These are phyloP conservation scores for Elongisporangium senticosum DNA, from an alignment of 352 stramenopile species.

Conservation along the genomic window DNA sequence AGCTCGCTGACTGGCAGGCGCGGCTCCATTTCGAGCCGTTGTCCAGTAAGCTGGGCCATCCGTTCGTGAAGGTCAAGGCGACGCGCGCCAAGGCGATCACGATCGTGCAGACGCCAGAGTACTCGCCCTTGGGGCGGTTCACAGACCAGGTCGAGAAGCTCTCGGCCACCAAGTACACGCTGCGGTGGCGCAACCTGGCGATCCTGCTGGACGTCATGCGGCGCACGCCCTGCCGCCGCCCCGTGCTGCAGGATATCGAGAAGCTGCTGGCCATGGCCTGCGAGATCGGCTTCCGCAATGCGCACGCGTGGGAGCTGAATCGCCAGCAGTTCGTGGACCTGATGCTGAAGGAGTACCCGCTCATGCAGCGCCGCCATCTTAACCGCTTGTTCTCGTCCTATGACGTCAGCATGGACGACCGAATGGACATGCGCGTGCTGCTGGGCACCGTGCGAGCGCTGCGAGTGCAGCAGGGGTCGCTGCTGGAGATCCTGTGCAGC, in stretches of 20 bases:
- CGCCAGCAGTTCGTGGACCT: constrained; percentile 46
- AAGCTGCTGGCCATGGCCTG: constrained; percentile 46
- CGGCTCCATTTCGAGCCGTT: constrained; percentile 41
- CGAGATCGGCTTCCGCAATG: constrained; percentile 43
- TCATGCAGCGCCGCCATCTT: constrained; percentile 28
- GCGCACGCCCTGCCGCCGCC: constrained; percentile 43
- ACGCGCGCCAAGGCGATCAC: constrained; percentile 30
- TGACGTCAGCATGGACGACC: constrained; percentile 40
- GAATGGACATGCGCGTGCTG: constrained; percentile 47
- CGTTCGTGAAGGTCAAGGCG: constrained; percentile 30
- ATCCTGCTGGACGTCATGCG: constrained; percentile 48
- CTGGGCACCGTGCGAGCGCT: constrained; percentile 42
- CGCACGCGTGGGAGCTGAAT: constrained; percentile 21
- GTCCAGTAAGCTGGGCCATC: constrained; percentile 36
- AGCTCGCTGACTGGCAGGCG: constrained; percentile 32
- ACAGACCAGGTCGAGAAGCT: constrained; percentile 28
- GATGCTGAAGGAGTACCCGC: constrained; percentile 41
- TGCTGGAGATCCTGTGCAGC: constrained; percentile 39
- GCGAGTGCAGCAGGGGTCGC: constrained; percentile 50
- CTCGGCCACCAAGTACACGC: constrained; percentile 23
- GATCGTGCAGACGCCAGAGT: constrained; percentile 44
- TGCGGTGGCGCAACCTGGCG: constrained; percentile 45
- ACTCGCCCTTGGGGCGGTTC: constrained; percentile 32
- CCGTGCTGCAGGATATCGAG: constrained; percentile 63
- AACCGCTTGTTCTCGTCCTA: constrained; percentile 65